Evolutionary conservation across 345 rosid species (phyloP).

Genomic region (Theobroma cacao): DNA sequence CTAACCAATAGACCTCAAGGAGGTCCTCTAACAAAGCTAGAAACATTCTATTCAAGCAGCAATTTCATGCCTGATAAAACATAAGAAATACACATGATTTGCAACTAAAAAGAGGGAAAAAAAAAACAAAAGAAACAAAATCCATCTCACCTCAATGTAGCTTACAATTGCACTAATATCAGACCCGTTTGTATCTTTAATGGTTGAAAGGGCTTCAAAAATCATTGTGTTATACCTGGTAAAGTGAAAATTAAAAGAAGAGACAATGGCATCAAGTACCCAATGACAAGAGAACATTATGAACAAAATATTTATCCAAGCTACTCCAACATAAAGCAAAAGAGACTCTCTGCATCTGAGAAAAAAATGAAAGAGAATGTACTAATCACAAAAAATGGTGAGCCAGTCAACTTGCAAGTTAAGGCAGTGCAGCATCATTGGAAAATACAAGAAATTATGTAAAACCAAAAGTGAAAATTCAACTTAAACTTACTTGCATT

Average conservation of each 20-base stretch:
- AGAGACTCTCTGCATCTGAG: background rate
- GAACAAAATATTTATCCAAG: background rate
- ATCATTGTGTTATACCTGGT: conserved; percentile 62
- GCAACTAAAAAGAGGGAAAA: background rate
- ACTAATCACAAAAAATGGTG: background rate
- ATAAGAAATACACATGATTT: background rate
- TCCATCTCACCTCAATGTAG: conserved; percentile 62
- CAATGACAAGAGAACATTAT: background rate
- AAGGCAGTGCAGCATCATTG: background rate
- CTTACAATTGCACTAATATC: conserved; percentile 52
- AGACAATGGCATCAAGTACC: background rate
- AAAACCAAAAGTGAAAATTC: background rate
- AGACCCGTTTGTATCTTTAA: conserved; percentile 49
- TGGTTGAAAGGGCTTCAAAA: conserved; percentile 70
- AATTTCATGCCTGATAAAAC: background rate
- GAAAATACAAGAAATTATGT: background rate
- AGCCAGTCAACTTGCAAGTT: background rate
- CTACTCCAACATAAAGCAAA: background rate
- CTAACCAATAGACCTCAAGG: background rate
- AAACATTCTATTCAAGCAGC: background rate
- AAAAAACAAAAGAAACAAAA: conserved; percentile 5
- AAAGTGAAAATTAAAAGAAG: background rate
- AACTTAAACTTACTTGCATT: background rate
- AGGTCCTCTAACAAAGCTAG: background rate
- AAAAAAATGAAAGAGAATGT: background rate